Conservation (phyloP, 768 basidiomycete species). For the Dioszegia aurantiaca region DNA sequence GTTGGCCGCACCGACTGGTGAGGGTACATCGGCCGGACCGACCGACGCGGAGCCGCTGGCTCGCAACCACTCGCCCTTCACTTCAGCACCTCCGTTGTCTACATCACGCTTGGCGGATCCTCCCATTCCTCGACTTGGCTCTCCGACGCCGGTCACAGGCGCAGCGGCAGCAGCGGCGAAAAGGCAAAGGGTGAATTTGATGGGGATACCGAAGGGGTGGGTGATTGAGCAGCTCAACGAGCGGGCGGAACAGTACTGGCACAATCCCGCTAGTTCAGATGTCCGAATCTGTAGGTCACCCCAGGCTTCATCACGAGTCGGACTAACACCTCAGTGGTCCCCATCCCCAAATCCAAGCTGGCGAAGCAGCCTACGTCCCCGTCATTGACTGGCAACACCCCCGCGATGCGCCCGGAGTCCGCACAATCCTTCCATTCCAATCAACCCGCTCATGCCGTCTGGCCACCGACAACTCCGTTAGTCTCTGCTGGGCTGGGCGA, state of each 20-base stretch:
- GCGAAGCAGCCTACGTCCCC: not conserved
- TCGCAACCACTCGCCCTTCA: not conserved
- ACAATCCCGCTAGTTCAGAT: constrained; percentile 33
- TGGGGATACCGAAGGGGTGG: constrained; percentile 20
- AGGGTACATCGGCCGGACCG: too few species aligned
- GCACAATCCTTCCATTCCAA: constrained; percentile 20
- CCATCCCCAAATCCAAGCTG: not conserved
- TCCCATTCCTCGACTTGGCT: not conserved
- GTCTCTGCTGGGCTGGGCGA: not conserved
- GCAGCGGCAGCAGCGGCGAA: constrained; percentile 1
- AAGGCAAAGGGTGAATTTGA: constrained; percentile 10
- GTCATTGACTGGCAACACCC: not conserved
- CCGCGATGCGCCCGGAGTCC: not conserved
- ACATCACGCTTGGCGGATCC: constrained; percentile 10
- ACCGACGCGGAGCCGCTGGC: too few species aligned
- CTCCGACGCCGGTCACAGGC: not conserved
- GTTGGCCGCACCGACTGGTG: not conserved
- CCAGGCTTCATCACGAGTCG: not conserved
- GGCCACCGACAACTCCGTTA: constrained; percentile 24
- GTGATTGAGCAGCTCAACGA: constrained; percentile 33
- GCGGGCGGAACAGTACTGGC: constrained; percentile 38
- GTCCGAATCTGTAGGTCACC: constrained; percentile 25
- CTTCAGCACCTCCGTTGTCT: not conserved
- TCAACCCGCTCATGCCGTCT: constrained; percentile 20
- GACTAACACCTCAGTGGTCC: constrained; percentile 1